phyloP scores from a whole-genome alignment of 352 stramenopile genomes.

The Phytopythium ostracodes region DNA sequence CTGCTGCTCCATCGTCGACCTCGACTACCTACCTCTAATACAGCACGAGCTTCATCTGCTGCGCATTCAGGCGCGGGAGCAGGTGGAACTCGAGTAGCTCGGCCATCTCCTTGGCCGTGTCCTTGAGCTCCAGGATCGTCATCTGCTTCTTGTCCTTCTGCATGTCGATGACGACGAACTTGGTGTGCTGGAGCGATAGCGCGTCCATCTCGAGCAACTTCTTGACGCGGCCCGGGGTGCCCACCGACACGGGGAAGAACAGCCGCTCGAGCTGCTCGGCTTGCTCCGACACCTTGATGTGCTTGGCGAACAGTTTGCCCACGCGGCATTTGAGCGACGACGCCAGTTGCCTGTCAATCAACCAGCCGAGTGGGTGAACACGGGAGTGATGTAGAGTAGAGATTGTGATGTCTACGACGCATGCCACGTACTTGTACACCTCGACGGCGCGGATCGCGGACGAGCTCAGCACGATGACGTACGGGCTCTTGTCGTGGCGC shows the following conservation, averaged over 20 bases:
- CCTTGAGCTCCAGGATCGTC: slow-evolving; percentile 81
- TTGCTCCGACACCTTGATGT: slow-evolving; percentile 91
- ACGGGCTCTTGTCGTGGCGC: slow-evolving; percentile 86
- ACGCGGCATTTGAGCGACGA: slow-evolving; percentile 86
- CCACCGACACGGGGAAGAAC: slow-evolving; percentile 77
- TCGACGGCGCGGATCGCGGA: slow-evolving; percentile 90
- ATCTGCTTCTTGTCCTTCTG: slow-evolving; percentile 86
- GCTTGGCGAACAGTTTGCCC: slow-evolving; percentile 96
- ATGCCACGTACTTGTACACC: slow-evolving; percentile 89
- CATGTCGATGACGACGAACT: slow-evolving; percentile 82
- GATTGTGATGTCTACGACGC: slow-evolving; percentile 25
- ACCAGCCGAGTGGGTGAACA: too few relatives aligned
- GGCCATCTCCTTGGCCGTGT: slow-evolving; percentile 77
- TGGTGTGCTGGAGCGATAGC: slow-evolving; percentile 76
- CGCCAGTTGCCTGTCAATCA: slow-evolving; percentile 42
- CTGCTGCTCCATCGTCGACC: background rate
- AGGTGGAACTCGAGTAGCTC: slow-evolving; percentile 78
- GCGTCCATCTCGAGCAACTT: slow-evolving; percentile 60
- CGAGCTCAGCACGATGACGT: slow-evolving; percentile 89
- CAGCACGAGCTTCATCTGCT: slow-evolving; percentile 66
- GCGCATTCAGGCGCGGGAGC: slow-evolving; percentile 53
- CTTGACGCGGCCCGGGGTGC: slow-evolving; percentile 70
- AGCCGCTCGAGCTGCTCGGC: slow-evolving; percentile 66
- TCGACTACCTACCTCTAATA: slow-evolving; percentile 35
- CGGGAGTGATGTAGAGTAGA: too few relatives aligned